Conservation (phyloP, 257 asterid species). For the Solanum lycopersicoides region DNA sequence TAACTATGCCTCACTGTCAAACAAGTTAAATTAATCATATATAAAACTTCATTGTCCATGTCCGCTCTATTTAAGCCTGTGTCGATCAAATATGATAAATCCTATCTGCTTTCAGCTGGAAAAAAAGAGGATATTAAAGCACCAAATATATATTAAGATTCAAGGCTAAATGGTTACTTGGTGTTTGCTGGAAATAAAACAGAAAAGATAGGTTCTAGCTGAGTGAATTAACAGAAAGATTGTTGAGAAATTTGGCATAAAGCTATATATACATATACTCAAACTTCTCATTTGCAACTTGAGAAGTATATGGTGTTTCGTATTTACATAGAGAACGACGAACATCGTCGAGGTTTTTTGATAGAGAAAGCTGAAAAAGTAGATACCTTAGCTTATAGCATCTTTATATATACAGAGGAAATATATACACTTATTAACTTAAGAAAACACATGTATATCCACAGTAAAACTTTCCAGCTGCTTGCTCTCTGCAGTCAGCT, state of each 20-base stretch:
- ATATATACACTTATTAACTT: constrained; percentile 11
- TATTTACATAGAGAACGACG: background rate
- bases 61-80: background rate
- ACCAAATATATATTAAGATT: background rate
- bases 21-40: background rate
- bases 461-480: constrained; percentile 23
- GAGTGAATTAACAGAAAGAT: background rate
- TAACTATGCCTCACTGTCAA: background rate
- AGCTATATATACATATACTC: background rate
- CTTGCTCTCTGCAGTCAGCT: constrained; percentile 12
- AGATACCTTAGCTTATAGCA: background rate
- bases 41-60: too few species aligned
- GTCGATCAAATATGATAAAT: background rate
- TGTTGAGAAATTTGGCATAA: background rate
- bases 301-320: background rate
- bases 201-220: background rate
- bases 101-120: background rate
- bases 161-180: background rate
- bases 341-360: background rate
- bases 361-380: background rate
- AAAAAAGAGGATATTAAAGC: background rate
- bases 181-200: background rate
- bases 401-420: background rate
- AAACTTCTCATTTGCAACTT: background rate
- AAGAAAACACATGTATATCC: constrained; percentile 31